Conservation (phyloP, 2,329 filamentous ascomycete species). For the Kalmusia sp. region DNA sequence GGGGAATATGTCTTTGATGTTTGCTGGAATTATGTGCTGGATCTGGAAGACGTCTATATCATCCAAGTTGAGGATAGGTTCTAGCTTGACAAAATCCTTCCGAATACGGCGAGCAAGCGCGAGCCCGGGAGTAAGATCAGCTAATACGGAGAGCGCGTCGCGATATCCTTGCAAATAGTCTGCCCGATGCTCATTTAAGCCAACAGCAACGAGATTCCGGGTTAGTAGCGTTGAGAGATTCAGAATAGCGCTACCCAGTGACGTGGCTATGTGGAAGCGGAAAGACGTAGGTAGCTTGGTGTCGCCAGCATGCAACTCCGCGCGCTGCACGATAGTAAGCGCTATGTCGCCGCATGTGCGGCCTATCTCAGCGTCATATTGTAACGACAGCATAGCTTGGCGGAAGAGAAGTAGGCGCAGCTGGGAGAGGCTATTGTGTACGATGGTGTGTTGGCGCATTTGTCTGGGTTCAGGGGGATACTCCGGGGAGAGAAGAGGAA, state of each 20-base stretch:
- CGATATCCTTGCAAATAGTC: constrained; percentile 21
- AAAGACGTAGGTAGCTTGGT: constrained; percentile 14
- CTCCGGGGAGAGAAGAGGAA: constrained; percentile 18
- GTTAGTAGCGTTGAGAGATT: constrained; percentile 27
- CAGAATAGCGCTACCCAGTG: constrained; percentile 28
- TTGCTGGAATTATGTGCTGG: constrained; percentile 12
- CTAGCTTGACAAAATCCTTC: constrained; percentile 21
- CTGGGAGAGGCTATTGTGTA: constrained; percentile 28
- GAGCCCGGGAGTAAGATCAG: constrained; percentile 19
- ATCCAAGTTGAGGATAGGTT: background rate
- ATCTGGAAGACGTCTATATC: too few relatives aligned
- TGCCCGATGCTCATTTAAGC: constrained; percentile 6
- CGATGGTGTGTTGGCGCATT: constrained; percentile 22
- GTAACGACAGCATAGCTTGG: constrained; percentile 29
- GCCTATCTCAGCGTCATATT: constrained; percentile 22
- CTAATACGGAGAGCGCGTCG: constrained; percentile 19
- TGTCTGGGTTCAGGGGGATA: constrained; percentile 13
- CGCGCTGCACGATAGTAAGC: constrained; percentile 19
- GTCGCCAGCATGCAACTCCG: constrained; percentile 14
- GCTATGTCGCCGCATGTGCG: constrained; percentile 25
- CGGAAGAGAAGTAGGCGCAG: constrained; percentile 34
- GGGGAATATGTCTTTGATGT: constrained; percentile 30
- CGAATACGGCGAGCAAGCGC: constrained; percentile 29
- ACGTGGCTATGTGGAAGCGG: constrained; percentile 24
- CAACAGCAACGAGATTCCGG: constrained; percentile 15